phyloP scores from a whole-genome alignment of 805 yeast genomes.

The Sugiyamaella qingdaonensis region DNA sequence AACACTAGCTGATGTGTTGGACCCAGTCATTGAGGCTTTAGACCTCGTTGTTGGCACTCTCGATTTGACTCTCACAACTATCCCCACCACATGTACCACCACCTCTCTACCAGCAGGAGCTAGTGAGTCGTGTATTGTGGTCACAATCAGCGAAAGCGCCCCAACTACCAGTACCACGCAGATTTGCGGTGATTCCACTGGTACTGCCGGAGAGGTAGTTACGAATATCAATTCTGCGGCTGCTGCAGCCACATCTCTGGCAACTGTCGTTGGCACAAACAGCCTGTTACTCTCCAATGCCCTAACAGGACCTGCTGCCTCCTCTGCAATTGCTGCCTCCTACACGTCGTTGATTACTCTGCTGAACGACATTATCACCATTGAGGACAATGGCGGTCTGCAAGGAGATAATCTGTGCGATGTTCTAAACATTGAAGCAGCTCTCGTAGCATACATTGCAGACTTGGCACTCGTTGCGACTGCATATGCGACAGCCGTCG shows the following conservation, averaged over 20 bases:
- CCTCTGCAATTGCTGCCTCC: not conserved
- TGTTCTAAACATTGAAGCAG: constrained; percentile 3
- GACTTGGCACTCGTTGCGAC: not conserved
- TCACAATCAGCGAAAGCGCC: not conserved
- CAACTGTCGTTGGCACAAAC: not conserved
- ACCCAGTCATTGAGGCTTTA: constrained; percentile 1
- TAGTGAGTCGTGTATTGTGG: not conserved
- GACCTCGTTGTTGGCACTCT: not conserved
- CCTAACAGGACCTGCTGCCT: not conserved
- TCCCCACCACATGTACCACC: constrained; percentile 4
- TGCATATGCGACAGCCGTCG: not conserved
- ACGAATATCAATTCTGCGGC: constrained; percentile 2
- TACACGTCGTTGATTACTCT: not conserved
- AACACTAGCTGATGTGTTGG: not conserved
- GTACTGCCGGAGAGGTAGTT: constrained; percentile 3
- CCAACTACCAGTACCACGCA: not conserved
- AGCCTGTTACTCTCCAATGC: not conserved
- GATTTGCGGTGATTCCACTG: constrained; percentile 5
- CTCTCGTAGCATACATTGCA: not conserved
- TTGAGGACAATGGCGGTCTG: constrained; percentile 3
- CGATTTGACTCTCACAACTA: constrained; percentile 4
- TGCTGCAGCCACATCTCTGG: constrained; percentile 1
- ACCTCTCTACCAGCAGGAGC: constrained; percentile 2
- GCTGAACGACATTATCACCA: not conserved
- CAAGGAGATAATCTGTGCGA: constrained; percentile 3